Evolutionary conservation across 2,329 filamentous ascomycete genomes (phyloP).

Genomic region (Chrysoporthe puriensis): DNA sequence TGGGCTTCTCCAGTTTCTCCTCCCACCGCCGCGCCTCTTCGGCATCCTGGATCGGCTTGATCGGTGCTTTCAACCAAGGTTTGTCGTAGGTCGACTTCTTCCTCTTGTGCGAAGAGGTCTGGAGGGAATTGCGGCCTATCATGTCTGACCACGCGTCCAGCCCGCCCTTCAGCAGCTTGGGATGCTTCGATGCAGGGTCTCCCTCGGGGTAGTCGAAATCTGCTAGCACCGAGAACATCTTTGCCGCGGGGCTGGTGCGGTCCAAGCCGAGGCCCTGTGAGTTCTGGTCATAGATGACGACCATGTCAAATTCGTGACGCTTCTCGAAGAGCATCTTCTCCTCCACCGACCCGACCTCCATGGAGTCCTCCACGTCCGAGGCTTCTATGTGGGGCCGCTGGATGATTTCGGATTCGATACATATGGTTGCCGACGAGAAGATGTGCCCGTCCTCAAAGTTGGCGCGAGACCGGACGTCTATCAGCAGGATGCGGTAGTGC

Average conservation of each 20-base stretch:
- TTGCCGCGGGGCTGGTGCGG: slow-evolving; percentile 60
- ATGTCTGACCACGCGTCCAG: slow-evolving; percentile 84
- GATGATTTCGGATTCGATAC: slow-evolving; percentile 79
- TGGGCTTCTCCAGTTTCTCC: slow-evolving; percentile 58
- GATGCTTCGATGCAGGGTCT: slow-evolving; percentile 50
- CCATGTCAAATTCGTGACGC: slow-evolving; percentile 77
- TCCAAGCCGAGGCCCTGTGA: slow-evolving; percentile 57
- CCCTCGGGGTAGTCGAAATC: slow-evolving; percentile 72
- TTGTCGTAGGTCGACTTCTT: slow-evolving; percentile 26
- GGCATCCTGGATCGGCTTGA: slow-evolving; percentile 69
- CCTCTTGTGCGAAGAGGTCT: slow-evolving; percentile 41
- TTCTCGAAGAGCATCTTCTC: slow-evolving; percentile 76
- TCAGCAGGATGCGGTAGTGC: slow-evolving; percentile 71
- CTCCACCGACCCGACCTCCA: slow-evolving; percentile 71
- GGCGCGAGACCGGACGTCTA: slow-evolving; percentile 81
- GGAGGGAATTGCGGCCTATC: slow-evolving; percentile 70
- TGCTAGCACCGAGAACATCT: slow-evolving; percentile 77
- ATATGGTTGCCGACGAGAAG: slow-evolving; percentile 80
- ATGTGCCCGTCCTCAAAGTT: slow-evolving; percentile 90
- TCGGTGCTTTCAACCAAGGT: slow-evolving; percentile 50
- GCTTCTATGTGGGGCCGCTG: slow-evolving; percentile 69
- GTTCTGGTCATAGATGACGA: slow-evolving; percentile 87
- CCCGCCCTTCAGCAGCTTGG: slow-evolving; percentile 80
- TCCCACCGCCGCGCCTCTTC: slow-evolving; percentile 85
- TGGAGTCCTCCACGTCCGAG: slow-evolving; percentile 65